Evolutionary conservation across 2,329 filamentous ascomycete genomes (phyloP).

Genomic region (Arthrobotrys pseudoclavata): DNA sequence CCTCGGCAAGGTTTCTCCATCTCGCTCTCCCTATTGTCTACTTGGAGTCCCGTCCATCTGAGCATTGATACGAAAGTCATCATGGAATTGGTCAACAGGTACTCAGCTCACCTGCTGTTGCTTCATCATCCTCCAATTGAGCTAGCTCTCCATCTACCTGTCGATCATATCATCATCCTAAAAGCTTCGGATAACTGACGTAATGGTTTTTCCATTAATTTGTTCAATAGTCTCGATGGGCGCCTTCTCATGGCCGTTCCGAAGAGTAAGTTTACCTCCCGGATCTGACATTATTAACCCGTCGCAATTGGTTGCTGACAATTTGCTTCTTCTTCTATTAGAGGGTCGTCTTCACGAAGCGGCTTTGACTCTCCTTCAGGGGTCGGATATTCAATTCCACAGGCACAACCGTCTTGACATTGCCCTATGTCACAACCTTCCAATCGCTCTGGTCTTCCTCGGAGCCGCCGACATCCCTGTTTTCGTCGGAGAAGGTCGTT

Average conservation of each 20-base stretch:
- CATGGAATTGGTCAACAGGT: conserved; percentile 56
- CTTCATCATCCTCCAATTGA: conserved; percentile 6
- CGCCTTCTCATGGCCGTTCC: conserved; percentile 96
- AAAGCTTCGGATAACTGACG: conserved; percentile 18
- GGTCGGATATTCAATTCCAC: conserved; percentile 95
- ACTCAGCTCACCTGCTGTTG: not conserved
- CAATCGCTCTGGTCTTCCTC: conserved; percentile 95
- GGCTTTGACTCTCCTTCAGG: conserved; percentile 88
- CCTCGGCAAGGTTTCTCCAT: not conserved
- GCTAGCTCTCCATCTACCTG: not conserved
- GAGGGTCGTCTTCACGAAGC: conserved; percentile 93
- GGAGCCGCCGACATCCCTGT: conserved; percentile 97
- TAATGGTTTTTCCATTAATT: conserved; percentile 17
- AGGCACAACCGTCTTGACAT: conserved; percentile 96
- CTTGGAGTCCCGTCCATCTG: not conserved
- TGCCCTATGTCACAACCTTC: conserved; percentile 95
- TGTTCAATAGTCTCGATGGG: conserved; percentile 74
- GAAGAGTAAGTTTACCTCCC: conserved; percentile 79
- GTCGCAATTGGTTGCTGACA: conserved; percentile 43
- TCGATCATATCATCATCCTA: not conserved
- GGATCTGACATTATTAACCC: conserved; percentile 46
- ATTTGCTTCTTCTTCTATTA: conserved; percentile 65
- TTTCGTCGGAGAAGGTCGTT: conserved; percentile 93
- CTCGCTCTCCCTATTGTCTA: not conserved
- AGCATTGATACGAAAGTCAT: conserved; percentile 7